Evolutionary conservation across 257 asterid genomes (phyloP).

Genomic region (Verbena officinalis): DNA sequence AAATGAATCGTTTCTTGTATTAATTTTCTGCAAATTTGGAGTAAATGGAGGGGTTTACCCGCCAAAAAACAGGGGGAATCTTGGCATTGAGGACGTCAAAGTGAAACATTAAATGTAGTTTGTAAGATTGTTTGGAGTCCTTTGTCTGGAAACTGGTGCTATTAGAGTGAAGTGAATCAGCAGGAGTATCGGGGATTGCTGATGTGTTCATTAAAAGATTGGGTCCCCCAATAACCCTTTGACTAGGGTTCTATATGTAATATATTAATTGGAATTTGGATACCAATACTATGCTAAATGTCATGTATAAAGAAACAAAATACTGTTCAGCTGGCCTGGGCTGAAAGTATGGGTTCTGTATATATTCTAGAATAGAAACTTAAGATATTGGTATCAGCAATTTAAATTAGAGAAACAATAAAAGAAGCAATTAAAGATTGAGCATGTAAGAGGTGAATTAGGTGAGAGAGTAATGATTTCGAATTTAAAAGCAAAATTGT

Average conservation of each 20-base stretch:
- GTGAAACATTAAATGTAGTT: slow-evolving; percentile 42
- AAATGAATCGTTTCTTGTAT: slow-evolving; percentile 15
- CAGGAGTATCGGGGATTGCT: slow-evolving; percentile 37
- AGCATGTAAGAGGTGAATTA: slow-evolving; percentile 30
- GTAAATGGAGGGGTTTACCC: slow-evolving; percentile 34
- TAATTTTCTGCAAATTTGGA: slow-evolving; percentile 18
- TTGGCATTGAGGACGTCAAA: slow-evolving; percentile 49
- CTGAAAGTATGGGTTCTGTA: too few species aligned
- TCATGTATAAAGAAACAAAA: too few species aligned
- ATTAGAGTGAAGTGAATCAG: slow-evolving; percentile 20
- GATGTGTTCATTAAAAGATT: slow-evolving; percentile 29
- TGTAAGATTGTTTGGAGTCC: slow-evolving; percentile 37
- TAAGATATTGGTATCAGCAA: too few species aligned
- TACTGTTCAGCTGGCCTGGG: too few species aligned
- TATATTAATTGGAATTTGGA: too few species aligned
- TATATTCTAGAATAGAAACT: too few species aligned
- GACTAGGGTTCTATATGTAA: slow-evolving; percentile 41
- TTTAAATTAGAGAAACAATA: too few species aligned
- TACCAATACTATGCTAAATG: background rate
- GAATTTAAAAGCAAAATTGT: slow-evolving; percentile 6
- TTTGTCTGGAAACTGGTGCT: slow-evolving; percentile 42
- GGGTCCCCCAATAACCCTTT: slow-evolving; percentile 47
- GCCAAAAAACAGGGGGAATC: slow-evolving; percentile 42
- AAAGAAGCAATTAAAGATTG: background rate
- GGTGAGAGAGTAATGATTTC: slow-evolving; percentile 36